Conservation (phyloP, 2,329 filamentous ascomycete genomes). For the Diaporthe ilicicola region DNA sequence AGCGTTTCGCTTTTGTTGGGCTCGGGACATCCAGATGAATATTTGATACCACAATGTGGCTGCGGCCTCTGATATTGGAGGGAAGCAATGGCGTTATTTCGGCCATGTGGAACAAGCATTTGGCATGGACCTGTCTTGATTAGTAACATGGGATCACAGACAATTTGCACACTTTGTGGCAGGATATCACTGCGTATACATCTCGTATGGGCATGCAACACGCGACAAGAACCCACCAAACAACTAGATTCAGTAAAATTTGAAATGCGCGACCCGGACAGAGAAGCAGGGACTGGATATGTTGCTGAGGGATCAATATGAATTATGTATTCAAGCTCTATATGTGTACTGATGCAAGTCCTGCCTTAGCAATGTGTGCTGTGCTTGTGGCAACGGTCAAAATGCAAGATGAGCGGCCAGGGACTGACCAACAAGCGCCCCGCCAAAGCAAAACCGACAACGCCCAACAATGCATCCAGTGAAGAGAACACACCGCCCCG, state of each 20-base stretch:
- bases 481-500: background rate
- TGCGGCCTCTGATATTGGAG: background rate
- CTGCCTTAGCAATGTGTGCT: background rate
- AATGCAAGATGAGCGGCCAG: background rate
- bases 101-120: background rate
- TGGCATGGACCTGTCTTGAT: background rate
- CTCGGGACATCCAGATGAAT: background rate
- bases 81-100: background rate
- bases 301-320: background rate
- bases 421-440: background rate
- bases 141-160: no score
- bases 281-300: no score
- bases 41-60: slow-evolving; percentile 7
- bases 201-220: no score
- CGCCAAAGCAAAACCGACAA: background rate
- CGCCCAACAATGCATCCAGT: slow-evolving; percentile 1
- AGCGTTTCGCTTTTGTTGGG: background rate
- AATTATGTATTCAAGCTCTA: background rate
- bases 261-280: no score
- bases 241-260: no score
- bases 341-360: background rate
- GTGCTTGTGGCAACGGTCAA: background rate
- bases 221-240: no score
- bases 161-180: no score
- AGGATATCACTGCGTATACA: no score